Conservation (phyloP, 768 basidiomycete species). For the Hygrophorus russula region DNA sequence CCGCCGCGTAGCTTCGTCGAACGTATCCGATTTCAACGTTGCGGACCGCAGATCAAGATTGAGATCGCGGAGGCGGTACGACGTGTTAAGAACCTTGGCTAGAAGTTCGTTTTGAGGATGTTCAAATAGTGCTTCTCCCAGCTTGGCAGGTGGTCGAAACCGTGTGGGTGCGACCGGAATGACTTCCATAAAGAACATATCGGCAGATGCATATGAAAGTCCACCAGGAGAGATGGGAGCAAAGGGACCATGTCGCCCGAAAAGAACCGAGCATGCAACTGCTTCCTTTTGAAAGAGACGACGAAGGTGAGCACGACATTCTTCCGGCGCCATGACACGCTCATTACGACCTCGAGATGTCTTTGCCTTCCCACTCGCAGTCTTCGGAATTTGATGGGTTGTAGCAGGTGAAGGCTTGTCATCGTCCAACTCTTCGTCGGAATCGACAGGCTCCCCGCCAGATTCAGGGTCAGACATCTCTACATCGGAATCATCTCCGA, state of each 20-base stretch:
- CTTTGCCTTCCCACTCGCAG: constrained; percentile 72
- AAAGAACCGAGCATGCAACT: constrained; percentile 77
- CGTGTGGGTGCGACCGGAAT: constrained; percentile 88
- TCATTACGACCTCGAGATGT: constrained; percentile 74
- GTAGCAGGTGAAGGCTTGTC: constrained; percentile 21
- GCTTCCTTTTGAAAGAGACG: constrained; percentile 77
- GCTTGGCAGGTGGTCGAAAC: constrained; percentile 86
- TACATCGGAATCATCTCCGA: constrained; percentile 31
- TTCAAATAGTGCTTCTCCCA: constrained; percentile 91
- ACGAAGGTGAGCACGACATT: constrained; percentile 90
- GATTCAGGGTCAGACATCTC: constrained; percentile 40
- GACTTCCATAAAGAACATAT: constrained; percentile 96
- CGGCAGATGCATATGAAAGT: constrained; percentile 66
- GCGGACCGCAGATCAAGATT: constrained; percentile 54
- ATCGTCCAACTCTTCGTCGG: constrained; percentile 39
- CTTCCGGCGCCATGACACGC: constrained; percentile 81
- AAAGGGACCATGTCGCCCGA: constrained; percentile 86
- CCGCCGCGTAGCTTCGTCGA: constrained; percentile 39
- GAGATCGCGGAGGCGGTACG: constrained; percentile 68
- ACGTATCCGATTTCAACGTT: constrained; percentile 44
- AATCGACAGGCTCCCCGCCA: constrained; percentile 34
- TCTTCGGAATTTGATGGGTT: constrained; percentile 37
- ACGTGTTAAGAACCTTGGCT: constrained; percentile 67
- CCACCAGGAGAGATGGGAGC: constrained; percentile 47
- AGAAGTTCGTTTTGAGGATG: constrained; percentile 93